These are phyloP conservation scores for Boletus rubropictus DNA, from an alignment of 768 basidiomycete species.

Conservation along the genomic window DNA sequence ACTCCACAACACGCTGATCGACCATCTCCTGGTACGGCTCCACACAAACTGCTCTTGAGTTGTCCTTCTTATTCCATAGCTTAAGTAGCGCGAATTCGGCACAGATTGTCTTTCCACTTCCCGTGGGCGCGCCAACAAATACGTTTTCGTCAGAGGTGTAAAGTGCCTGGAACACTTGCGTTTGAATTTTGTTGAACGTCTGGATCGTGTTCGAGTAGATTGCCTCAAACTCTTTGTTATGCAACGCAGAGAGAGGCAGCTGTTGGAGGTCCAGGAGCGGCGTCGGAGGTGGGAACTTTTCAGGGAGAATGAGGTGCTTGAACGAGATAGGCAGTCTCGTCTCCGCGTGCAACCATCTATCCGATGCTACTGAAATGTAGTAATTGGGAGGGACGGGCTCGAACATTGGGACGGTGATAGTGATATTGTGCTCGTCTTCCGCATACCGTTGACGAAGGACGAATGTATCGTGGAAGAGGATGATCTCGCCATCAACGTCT, in stretches of 20 bases:
- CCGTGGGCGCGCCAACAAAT: conserved; percentile 94
- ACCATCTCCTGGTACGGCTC: conserved; percentile 99
- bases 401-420: conserved; percentile 92
- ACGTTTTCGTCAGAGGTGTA: conserved; percentile 96
- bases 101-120: conserved; percentile 95
- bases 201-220: conserved; percentile 77
- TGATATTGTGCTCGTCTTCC: conserved; percentile 90
- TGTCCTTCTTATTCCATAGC: conserved; percentile 87
- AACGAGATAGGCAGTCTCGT: conserved; percentile 94
- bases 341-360: conserved; percentile 93
- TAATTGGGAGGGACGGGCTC: conserved; percentile 98
- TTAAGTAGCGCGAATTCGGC: conserved; percentile 93
- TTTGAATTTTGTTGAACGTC: conserved; percentile 98
- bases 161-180: conserved; percentile 96
- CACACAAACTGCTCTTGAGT: conserved; percentile 84
- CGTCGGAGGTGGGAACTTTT: conserved; percentile 92
- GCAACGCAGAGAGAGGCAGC: conserved; percentile 83
- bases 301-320: conserved; percentile 95
- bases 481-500: conserved; percentile 94
- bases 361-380: conserved; percentile 91
- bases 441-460: conserved; percentile 87
- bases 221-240: conserved; percentile 87
- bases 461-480: conserved; percentile 93
- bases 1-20: conserved; percentile 81
- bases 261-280: conserved; percentile 89